Percentiles rank a stretch among this genome's conserved stretches.
Conservation (phyloP, 1,139 yeast genomes). For the Kodamaea ohmeri region DNA sequence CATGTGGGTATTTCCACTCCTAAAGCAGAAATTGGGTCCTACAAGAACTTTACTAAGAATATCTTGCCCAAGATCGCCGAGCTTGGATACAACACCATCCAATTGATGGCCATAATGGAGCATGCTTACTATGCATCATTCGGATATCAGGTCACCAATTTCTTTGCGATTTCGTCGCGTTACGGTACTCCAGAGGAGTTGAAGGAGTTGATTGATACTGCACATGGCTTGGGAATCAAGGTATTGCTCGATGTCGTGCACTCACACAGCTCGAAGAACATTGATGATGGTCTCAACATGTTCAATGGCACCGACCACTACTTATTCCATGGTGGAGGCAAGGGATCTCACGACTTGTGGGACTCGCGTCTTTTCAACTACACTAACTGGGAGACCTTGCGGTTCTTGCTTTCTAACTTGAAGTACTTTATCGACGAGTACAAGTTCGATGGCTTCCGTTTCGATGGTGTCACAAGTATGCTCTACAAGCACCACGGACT, state of each 20-base stretch:
- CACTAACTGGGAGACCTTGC: constrained; percentile 82
- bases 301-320: constrained; percentile 96
- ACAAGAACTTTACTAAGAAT: constrained; percentile 76
- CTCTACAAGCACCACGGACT: constrained; percentile 89
- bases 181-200: constrained; percentile 94
- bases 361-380: constrained; percentile 92
- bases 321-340: constrained; percentile 83
- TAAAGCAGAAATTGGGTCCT: constrained; percentile 79
- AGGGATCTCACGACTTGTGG: constrained; percentile 91
- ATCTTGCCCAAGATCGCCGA: constrained; percentile 80
- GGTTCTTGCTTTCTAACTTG: constrained; percentile 84
- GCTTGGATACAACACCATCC: constrained; percentile 89
- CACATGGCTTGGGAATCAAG: constrained; percentile 82
- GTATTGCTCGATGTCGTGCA: constrained; percentile 92
- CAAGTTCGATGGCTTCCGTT: constrained; percentile 91
- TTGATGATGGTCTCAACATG: constrained; percentile 86
- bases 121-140: constrained; percentile 98
- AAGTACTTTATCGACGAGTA: constrained; percentile 81
- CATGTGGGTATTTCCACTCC: constrained; percentile 95
- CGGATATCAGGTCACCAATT: constrained; percentile 93
- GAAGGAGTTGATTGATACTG: constrained; percentile 85
- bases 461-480: constrained; percentile 96
- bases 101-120: constrained; percentile 97
- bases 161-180: constrained; percentile 85
- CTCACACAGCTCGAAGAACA: constrained; percentile 93